Evolutionary conservation across 2,329 filamentous ascomycete genomes (phyloP), one percentile per base, ranked within the genome.

Genomic region (Bipolaris sorokiniana): DNA sequence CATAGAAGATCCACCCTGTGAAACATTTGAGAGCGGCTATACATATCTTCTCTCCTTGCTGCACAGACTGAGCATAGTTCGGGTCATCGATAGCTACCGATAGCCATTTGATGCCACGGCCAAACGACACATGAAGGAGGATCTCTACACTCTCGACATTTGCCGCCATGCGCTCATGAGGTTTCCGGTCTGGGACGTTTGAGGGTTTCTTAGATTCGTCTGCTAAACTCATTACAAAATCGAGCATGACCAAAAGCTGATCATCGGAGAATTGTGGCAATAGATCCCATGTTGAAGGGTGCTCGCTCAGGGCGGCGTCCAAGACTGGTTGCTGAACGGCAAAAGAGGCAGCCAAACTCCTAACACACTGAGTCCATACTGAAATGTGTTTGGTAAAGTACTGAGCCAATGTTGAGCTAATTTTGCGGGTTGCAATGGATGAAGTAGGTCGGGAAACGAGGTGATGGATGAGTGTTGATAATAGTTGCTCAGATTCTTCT

Each of bases 321-420:
- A 84, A 70, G 5, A 83, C 72, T 15, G 77, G 34, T 77, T 77
- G 57, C 81, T 80, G 20, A 77, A 72, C 48, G 78, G 82, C 62
- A 16, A 90, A 79, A 53, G 85, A 89, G 53, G 83, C 79, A 37
- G 86, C 68, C n/a, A 91, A 76, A 67, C 90, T 87, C 36, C 81
- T 82, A 33, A 92, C 74, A 59, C 88, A 90, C 48, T 78, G 78
- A n/a, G 81, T 79, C 89, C 90, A 94, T 5, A 84, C 79, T 10
- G 82, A 78, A 6, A 89, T 85, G 59, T 90, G 90, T 56, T 88
- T 88, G 31, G 91, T 81, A 68, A 90, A 92, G 70, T 89, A 92
- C 18, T 89, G 89, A 15, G 89, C 88, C 6, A 94, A 78, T 6
- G 90, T 89, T n/a, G 89, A 89, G 63, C 89, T 90, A 22, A 94